phyloP scores from a whole-genome alignment of 805 yeast species.

The Peterozyma xylosa region DNA sequence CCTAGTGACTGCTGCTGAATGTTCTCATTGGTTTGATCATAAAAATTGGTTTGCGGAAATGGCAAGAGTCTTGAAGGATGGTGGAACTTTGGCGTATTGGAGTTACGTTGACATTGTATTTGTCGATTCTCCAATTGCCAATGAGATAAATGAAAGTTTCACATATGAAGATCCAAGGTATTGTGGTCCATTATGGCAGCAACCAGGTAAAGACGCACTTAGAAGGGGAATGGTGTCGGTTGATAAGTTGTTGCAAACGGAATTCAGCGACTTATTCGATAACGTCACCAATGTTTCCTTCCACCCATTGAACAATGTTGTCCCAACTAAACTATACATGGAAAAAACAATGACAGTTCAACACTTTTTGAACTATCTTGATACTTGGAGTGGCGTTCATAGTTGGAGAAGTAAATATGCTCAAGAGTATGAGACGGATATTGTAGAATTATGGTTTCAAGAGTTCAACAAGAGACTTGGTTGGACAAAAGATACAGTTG shows the following conservation, averaged over 20 bases:
- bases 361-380: conserved; percentile 43
- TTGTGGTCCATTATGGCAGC: conserved; percentile 77
- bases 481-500: conserved; percentile 33
- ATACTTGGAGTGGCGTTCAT: conserved; percentile 70
- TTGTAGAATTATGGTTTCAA: conserved; percentile 24
- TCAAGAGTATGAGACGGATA: conserved; percentile 17
- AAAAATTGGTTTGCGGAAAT: conserved; percentile 21
- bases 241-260: conserved; percentile 27
- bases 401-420: conserved; percentile 37
- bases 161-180: conserved; percentile 28
- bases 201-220: conserved; percentile 64
- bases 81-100: conserved; percentile 60
- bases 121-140: conserved; percentile 29
- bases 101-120: conserved; percentile 68
- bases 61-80: conserved; percentile 26
- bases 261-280: conserved; percentile 17
- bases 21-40: conserved; percentile 70
- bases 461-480: conserved; percentile 33
- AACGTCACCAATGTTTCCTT: conserved; percentile 14
- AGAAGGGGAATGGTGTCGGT: conserved; percentile 35
- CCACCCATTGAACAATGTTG: conserved; percentile 12
- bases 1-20: conserved; percentile 72
- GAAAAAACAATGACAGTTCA: conserved; percentile 27
- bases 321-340: not conserved
- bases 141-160: conserved; percentile 34